A percentile compares a stretch with the other conserved stretches of the same genome.
phyloP scores from a whole-genome alignment of 2,329 filamentous ascomycete genomes.

The Colletotrichum nymphaeae region DNA sequence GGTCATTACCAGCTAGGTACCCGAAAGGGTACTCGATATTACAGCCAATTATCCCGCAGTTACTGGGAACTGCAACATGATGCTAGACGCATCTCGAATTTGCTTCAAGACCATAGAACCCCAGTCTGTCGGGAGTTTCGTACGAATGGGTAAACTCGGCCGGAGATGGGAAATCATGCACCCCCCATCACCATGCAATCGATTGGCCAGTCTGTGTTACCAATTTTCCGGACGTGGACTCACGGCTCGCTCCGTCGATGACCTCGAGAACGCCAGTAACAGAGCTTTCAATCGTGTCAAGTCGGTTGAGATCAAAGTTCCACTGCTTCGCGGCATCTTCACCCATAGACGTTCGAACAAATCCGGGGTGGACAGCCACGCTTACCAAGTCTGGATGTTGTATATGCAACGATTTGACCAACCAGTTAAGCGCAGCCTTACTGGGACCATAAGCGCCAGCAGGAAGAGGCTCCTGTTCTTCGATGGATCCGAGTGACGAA shows the following conservation, averaged over 20 bases:
- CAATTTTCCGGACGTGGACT: slow-evolving; percentile 47
- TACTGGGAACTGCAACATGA: too few relatives aligned
- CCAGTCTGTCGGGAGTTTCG: too few relatives aligned
- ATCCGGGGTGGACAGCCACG: slow-evolving; percentile 52
- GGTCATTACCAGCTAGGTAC: too few relatives aligned
- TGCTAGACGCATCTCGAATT: too few relatives aligned
- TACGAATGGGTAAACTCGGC: too few relatives aligned
- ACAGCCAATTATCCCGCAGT: too few relatives aligned
- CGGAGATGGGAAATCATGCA: neutral
- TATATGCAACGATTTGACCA: slow-evolving; percentile 43
- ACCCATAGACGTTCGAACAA: slow-evolving; percentile 48
- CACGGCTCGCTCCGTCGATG: slow-evolving; percentile 49
- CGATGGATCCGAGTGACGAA: slow-evolving; percentile 49
- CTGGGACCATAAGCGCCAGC: slow-evolving; percentile 49
- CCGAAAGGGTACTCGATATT: too few relatives aligned
- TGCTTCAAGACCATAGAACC: neutral
- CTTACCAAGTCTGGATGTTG: slow-evolving; percentile 43
- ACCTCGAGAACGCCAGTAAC: slow-evolving; percentile 46
- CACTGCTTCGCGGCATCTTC: slow-evolving; percentile 45
- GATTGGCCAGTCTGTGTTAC: slow-evolving; percentile 44
- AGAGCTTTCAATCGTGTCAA: slow-evolving; percentile 46
- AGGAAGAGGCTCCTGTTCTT: slow-evolving; percentile 43
- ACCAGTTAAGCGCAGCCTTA: slow-evolving; percentile 49
- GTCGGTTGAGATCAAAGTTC: slow-evolving; percentile 41
- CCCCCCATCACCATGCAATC: slow-evolving; percentile 41